A percentile compares a stretch with the other conserved stretches of the same genome.
phyloP scores from a whole-genome alignment of 202 grass and related monocot species.

The Setaria viridis region DNA sequence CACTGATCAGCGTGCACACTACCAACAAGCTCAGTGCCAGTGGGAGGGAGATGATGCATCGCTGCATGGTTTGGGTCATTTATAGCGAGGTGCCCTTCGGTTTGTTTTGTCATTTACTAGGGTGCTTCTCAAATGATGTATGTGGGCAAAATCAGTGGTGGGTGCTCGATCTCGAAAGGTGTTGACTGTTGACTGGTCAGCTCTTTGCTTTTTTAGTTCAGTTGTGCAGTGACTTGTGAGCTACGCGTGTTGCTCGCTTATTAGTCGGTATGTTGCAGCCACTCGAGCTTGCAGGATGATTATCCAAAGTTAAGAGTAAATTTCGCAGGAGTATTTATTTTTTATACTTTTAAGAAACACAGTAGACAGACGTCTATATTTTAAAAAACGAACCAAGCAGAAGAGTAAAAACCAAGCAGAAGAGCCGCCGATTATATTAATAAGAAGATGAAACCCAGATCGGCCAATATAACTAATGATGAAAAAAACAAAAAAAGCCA shows the following conservation, averaged over 20 bases:
- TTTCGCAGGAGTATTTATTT: too few relatives aligned
- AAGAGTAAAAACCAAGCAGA: too few relatives aligned
- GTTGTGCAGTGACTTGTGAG: neutral
- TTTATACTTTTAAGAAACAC: too few relatives aligned
- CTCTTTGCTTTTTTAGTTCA: neutral
- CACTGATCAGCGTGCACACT: neutral
- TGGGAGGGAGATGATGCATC: neutral
- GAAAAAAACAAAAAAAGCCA: too few relatives aligned
- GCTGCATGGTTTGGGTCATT: conserved; percentile 4
- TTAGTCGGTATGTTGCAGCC: neutral
- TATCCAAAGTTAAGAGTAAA: neutral
- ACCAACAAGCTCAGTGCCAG: neutral
- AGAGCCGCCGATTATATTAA: too few relatives aligned
- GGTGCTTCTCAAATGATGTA: neutral
- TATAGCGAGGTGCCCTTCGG: neutral
- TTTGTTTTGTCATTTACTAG: neutral
- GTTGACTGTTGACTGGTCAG: conserved; percentile 4
- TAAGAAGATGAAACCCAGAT: too few relatives aligned
- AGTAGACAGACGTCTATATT: too few relatives aligned
- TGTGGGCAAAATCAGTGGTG: neutral
- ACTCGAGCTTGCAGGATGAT: neutral
- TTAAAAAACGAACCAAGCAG: too few relatives aligned
- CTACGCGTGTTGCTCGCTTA: neutral
- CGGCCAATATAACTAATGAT: too few relatives aligned
- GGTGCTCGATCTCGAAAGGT: neutral